Evolutionary conservation across 1,139 yeast species (phyloP).

Genomic region (Debaryomyces singareniensis): DNA sequence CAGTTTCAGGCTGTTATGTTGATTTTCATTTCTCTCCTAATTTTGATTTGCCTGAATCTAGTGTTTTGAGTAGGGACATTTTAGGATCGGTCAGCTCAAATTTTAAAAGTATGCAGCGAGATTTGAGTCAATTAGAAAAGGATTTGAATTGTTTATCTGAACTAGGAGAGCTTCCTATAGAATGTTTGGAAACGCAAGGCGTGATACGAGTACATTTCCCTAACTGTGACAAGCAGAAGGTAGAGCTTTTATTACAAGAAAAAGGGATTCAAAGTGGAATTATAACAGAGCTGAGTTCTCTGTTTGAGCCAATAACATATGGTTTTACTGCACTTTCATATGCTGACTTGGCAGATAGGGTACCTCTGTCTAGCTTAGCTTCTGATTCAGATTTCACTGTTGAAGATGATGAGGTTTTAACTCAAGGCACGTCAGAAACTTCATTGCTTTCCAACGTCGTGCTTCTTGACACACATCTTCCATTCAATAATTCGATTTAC

Average conservation of each 20-base stretch:
- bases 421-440: background rate
- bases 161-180: conserved; percentile 47
- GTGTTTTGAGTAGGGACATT: conserved; percentile 43
- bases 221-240: conserved; percentile 45
- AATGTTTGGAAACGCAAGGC: conserved; percentile 23
- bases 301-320: no score
- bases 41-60: conserved; percentile 40
- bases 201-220: conserved; percentile 51
- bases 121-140: conserved; percentile 27
- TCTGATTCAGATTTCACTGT: background rate
- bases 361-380: background rate
- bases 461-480: background rate
- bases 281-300: no score
- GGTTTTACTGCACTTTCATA: background rate
- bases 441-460: background rate
- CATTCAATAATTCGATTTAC: background rate
- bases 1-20: conserved; percentile 39
- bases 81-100: conserved; percentile 33
- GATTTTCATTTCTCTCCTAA: conserved; percentile 43
- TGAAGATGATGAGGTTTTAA: background rate
- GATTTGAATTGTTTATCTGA: conserved; percentile 35
- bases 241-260: conserved; percentile 46
- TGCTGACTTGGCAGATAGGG: background rate
- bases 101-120: conserved; percentile 25
- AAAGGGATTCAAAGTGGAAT: conserved; percentile 46